A percentile compares a stretch with the other conserved stretches of the same genome.
Conservation (phyloP, 148 eudicot genomes). For the Tetragonia tetragonoides region DNA sequence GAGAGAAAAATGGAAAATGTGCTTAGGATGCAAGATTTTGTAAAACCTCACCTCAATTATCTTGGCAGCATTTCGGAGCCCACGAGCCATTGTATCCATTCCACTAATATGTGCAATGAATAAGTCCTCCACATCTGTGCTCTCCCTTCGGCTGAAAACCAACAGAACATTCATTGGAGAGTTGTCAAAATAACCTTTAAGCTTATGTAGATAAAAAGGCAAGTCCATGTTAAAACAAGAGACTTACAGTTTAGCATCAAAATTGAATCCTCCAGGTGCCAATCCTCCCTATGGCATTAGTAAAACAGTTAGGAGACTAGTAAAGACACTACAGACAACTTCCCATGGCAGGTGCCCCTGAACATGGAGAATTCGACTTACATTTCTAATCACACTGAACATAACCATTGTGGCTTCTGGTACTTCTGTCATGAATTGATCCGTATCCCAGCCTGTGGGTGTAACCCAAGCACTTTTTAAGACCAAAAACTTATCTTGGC, state of each 20-base stretch:
- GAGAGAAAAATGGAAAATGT: background rate
- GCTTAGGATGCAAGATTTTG: background rate
- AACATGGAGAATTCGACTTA: constrained; percentile 34
- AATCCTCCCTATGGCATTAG: constrained; percentile 68
- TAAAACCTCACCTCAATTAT: constrained; percentile 61
- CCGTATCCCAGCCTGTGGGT: constrained; percentile 94
- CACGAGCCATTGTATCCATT: constrained; percentile 98
- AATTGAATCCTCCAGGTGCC: constrained; percentile 97
- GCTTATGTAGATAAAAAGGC: background rate
- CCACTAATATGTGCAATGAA: constrained; percentile 93
- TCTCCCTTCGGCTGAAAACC: constrained; percentile 80
- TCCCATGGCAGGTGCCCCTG: background rate
- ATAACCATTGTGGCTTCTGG: constrained; percentile 85
- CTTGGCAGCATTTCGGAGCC: constrained; percentile 93
- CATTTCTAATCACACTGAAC: constrained; percentile 90
- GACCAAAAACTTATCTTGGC: background rate
- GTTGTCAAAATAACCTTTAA: background rate
- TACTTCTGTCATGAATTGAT: constrained; percentile 90
- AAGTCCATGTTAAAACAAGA: background rate
- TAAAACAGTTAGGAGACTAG: background rate
- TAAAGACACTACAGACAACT: background rate
- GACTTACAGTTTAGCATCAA: constrained; percentile 95
- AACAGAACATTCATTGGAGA: constrained; percentile 7
- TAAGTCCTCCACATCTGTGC: constrained; percentile 98
- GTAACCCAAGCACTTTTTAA: constrained; percentile 11